Evolutionary conservation across 768 basidiomycete genomes (phyloP), one percentile per base, ranked within the genome.

Genomic region (Terana coerulea): DNA sequence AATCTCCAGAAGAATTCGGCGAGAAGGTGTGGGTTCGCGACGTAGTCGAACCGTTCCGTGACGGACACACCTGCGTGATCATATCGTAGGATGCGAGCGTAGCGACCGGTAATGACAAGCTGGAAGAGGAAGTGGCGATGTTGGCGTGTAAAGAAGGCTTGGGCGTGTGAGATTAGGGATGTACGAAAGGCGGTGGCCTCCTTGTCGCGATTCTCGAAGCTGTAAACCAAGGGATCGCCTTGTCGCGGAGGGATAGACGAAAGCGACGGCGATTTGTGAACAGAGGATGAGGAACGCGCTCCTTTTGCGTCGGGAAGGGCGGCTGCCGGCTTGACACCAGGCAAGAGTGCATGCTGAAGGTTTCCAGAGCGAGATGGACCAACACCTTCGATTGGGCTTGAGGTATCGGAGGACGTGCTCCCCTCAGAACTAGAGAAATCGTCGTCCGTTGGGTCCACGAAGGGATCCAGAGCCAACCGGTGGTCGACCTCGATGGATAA

Each of bases 31-130:
- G 31, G 19, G 24, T 10, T 11, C 21, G 9, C 21, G 6, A 28
- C 25, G 31, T 47, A 51, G 48, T 39, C 22, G 22, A 39, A 40
- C 39, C 29, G 36, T 25, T 37, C 48, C 14, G 22, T 40, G 28
- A 50, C 48, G 24, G 41, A 35, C 19, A 29, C 48, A 19, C 48
- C 48, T 15, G 6, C 28, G 36, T 37, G 48, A 29, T 49, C 48
- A 35, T 37, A 49, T 2, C 48, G 35, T 9, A 49, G 21, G 3
- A 49, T 9, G 5, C 40, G 50, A 40, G 50, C 40, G 42, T 24
- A 17, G 17, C 35, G 50, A 3, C 40, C 40, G 28, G 9, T 31
- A 5, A 51, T 17, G 31, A 35, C 29, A 33, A 51, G 40, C 41
- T 19, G 28, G 11, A 43, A 44, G 3, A 44, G 19, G 31, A 3